phyloP scores from a whole-genome alignment of 2,329 filamentous ascomycete genomes.

The Fusarium coicis region DNA sequence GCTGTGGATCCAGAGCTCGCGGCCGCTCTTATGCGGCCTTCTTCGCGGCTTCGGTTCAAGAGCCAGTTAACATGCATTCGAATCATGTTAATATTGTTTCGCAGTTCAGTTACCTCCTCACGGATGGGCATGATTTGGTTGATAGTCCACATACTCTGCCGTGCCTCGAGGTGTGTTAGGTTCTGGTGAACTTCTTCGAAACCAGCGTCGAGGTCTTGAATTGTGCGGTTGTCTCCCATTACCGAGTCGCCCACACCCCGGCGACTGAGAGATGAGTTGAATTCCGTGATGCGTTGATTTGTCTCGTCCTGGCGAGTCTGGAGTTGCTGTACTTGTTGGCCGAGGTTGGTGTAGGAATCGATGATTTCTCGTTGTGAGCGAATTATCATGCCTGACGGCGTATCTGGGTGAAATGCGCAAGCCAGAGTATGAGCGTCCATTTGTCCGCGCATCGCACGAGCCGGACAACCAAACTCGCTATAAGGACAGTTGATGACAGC shows the following conservation, averaged over 20 bases:
- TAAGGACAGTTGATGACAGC: constrained; percentile 61
- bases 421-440: constrained; percentile 58
- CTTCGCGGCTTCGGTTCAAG: constrained; percentile 63
- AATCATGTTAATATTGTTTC: constrained; percentile 66
- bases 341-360: constrained; percentile 52
- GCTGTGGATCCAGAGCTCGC: constrained; percentile 49
- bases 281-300: constrained; percentile 49
- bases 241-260: constrained; percentile 51
- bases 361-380: constrained; percentile 61
- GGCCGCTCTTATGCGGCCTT: constrained; percentile 54
- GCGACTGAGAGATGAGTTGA: constrained; percentile 56
- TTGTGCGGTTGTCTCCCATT: constrained; percentile 59
- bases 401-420: constrained; percentile 63
- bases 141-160: constrained; percentile 69
- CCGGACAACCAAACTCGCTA: constrained; percentile 51
- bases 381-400: constrained; percentile 63
- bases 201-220: constrained; percentile 56
- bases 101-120: constrained; percentile 70
- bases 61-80: constrained; percentile 70
- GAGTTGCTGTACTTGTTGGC: constrained; percentile 50
- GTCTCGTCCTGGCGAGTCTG: constrained; percentile 50
- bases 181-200: constrained; percentile 68
- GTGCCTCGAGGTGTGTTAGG: constrained; percentile 67
- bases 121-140: constrained; percentile 71
- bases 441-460: constrained; percentile 48